phyloP scores from a whole-genome alignment of 768 basidiomycete species.

The Lepiota brunneoincarnata region DNA sequence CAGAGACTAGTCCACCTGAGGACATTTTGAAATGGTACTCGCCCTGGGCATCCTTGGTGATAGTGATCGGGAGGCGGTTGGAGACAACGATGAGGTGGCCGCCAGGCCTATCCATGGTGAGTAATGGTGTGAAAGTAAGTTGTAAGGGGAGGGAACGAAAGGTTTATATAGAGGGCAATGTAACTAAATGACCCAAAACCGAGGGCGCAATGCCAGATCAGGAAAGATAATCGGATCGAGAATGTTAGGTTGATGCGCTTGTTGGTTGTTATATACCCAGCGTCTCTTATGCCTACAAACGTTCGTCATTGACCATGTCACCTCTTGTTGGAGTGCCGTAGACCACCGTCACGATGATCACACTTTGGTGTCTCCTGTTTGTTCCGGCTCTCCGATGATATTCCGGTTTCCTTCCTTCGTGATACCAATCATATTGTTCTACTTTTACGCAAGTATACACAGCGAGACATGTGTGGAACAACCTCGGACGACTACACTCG shows the following conservation, averaged over 20 bases:
- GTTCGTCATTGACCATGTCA: background rate
- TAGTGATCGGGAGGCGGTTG: slow-evolving; percentile 94
- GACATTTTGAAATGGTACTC: slow-evolving; percentile 99
- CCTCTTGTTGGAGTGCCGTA: no score
- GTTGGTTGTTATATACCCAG: background rate
- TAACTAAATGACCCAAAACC: slow-evolving; percentile 22
- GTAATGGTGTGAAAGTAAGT: background rate
- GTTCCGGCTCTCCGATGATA: slow-evolving; percentile 8
- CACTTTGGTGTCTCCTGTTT: background rate
- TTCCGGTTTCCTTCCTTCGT: background rate
- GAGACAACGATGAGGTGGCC: slow-evolving; percentile 92
- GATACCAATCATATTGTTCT: background rate
- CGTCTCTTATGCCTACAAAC: no score
- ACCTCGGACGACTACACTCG: slow-evolving; percentile 19
- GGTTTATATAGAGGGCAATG: slow-evolving; percentile 21
- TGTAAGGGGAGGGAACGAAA: background rate
- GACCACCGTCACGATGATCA: no score
- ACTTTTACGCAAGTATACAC: background rate
- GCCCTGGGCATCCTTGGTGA: slow-evolving; percentile 87
- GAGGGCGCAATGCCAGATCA: slow-evolving; percentile 27
- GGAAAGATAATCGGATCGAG: slow-evolving; percentile 28
- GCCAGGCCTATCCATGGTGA: slow-evolving; percentile 28
- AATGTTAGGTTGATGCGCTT: slow-evolving; percentile 20
- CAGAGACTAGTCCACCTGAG: slow-evolving; percentile 95
- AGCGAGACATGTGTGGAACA: slow-evolving; percentile 3